Evolutionary conservation across 345 rosid species (phyloP), one percentile per base, ranked within the genome.

Genomic region (Adansonia digitata): DNA sequence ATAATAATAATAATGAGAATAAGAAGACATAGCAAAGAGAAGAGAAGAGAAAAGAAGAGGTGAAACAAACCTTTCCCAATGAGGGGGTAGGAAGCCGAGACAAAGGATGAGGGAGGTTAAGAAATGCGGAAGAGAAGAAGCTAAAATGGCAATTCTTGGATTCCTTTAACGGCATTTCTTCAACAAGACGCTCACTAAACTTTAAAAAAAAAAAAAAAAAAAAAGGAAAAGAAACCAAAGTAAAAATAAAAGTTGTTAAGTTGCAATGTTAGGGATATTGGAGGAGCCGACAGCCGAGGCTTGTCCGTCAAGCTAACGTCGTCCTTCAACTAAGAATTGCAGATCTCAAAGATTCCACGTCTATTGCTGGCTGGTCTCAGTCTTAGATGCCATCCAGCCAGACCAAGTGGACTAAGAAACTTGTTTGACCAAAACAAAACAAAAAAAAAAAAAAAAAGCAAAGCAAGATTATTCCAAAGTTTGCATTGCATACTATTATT

Each of bases 81-180:
- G 34, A 35, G 7, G 24, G 13, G 3, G 29, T 2, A n/a, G 69
- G 57, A 52, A 27, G 57, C 11, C 10, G 60, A 55, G 60, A 55
- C 29, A 55, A 55, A 22, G 60, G 5, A 22, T 1, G 29, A 22
- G 31, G 60, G n/a, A n/a, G n/a, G n/a, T 22, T 55, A 5, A 22
- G 27, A 53, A 9, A 52, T 12, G 55, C 11, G 45, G 65, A 65
- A 46, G 60, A 24, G 27, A 52, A 45, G n/a, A 39, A 42, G 64
- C 29, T 17, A 69, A 26, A 27, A 63, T 56, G 68, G 34, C 4
- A 10, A 64, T 24, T 59, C 20, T 26, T 42, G 39, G 65, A 49
- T 66, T 22, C 62, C 46, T 40, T 67, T 60, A 80, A 80, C 79
- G 79, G 83, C 78, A 77, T 77, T 69, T 62, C 83, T 74, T 81